phyloP scores from a whole-genome alignment of 352 stramenopile species.

The Phytopythium oedochilum region DNA sequence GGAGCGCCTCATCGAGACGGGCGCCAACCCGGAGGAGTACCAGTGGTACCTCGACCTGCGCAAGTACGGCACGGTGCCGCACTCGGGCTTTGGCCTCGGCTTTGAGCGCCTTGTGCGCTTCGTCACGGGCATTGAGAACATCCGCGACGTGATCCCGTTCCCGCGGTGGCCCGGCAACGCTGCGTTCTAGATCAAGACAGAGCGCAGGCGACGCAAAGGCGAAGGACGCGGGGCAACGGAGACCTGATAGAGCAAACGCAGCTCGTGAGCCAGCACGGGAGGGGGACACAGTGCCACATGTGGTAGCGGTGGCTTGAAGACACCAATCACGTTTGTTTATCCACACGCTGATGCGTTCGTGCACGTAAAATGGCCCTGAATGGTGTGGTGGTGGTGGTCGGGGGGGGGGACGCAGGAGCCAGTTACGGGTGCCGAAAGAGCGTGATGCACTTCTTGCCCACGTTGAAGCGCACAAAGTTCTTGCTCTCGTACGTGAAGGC shows the following conservation, averaged over 20 bases:
- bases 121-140: slow-evolving; percentile 98
- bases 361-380: no score
- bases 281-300: no score
- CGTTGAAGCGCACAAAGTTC: slow-evolving; percentile 83
- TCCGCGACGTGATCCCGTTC: slow-evolving; percentile 98
- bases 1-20: slow-evolving; percentile 57
- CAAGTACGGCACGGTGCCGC: slow-evolving; percentile 93
- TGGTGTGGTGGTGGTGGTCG: no score
- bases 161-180: slow-evolving; percentile 96
- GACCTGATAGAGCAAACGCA: neutral
- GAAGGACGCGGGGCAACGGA: neutral
- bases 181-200: slow-evolving; percentile 49
- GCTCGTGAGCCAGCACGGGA: no score
- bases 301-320: neutral
- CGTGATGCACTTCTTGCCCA: slow-evolving; percentile 84
- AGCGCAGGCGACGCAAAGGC: neutral
- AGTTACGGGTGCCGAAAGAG: slow-evolving; percentile 66
- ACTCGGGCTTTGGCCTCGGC: slow-evolving; percentile 96
- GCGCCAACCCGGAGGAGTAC: slow-evolving; percentile 81
- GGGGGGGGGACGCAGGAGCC: neutral
- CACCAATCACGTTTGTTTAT: slow-evolving; percentile 4
- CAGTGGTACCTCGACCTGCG: slow-evolving; percentile 98
- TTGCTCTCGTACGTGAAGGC: slow-evolving; percentile 78
- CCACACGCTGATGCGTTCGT: neutral
- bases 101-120: slow-evolving; percentile 99